A percentile compares a stretch with the other conserved stretches of the same genome.
These are phyloP conservation scores for Cordyceps fumosorosea DNA, from an alignment of 2,329 filamentous ascomycete species.

Conservation along the genomic window DNA sequence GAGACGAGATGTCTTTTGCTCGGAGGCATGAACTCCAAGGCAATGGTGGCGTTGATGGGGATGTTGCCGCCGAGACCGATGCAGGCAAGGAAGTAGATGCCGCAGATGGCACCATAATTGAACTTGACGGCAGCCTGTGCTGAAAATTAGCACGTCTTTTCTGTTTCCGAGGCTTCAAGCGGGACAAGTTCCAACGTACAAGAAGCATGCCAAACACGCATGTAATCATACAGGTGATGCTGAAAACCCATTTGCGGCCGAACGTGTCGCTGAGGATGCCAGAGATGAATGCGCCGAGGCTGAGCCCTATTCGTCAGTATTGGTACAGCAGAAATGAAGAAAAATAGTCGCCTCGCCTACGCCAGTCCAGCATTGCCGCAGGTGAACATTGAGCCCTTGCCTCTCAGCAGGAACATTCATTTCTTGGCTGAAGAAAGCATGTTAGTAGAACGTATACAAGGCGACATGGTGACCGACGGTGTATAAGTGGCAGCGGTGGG, in stretches of 20 bases:
- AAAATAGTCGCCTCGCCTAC: neutral
- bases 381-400: slow-evolving; percentile 11
- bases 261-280: slow-evolving; percentile 10
- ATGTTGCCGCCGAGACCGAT: slow-evolving; percentile 40
- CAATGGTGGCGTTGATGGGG: slow-evolving; percentile 42
- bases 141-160: too few species aligned
- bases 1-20: neutral
- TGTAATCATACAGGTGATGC: slow-evolving; percentile 42
- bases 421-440: neutral
- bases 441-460: neutral
- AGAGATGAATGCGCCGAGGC: slow-evolving; percentile 3
- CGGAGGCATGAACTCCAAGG: slow-evolving; percentile 42
- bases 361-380: slow-evolving; percentile 6
- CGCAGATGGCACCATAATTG: slow-evolving; percentile 10
- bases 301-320: neutral
- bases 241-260: slow-evolving; percentile 42
- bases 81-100: slow-evolving; percentile 12
- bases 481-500: neutral
- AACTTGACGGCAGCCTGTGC: slow-evolving; percentile 3
- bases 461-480: neutral
- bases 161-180: too few species aligned
- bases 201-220: slow-evolving; percentile 38
- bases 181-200: neutral
- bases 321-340: neutral
- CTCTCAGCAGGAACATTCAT: neutral